Base-by-base conservation (phyloP, 1,284 basidiomycete species). In the Puccinia horiana region DNA sequence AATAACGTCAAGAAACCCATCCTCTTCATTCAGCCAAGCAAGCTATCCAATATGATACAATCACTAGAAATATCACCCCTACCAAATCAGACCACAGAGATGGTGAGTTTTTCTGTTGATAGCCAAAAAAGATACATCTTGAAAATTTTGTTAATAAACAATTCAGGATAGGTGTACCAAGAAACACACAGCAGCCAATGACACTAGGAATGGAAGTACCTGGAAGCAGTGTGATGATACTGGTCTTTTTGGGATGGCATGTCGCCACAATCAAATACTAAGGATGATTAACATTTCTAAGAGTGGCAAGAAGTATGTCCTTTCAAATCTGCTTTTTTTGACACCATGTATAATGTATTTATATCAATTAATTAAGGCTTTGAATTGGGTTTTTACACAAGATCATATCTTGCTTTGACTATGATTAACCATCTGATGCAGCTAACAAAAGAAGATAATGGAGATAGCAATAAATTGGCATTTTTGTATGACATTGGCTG, bases 181-280 rank as follows among this genome's bases (percentile, higher is more conserved):
- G 8, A n/a, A 75, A 26, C 73, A 75, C 40, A 75, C 73, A 32
- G 73, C 73, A 16, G 73, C 73, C 11, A n/a, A 56, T n/a, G 23
- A 75, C n/a, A 75, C 37, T 6, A 54, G 73, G 18, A 42, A n/a
- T 54, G 56, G 23, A 32, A 58, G 73, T 16, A 54, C 49, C 52
- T 75, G 73, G 52, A 58, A 29, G 35, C 23, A 42, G 1, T 75
- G 73, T 58, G 52, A 75, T 56, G 52, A 75, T 4, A 75, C 73
- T 14, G 73, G 73, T 11, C 26, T 75, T 54, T 76, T 76, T 76
- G 75, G 29, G 16, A 76, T 76, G 75, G 75, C 75, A n/a, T 76
- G 75, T n/a, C 9, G 65, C 16, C 65, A 69, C 29, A 26, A 69
- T n/a, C 65, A 69, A 44, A 69, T 69, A 1, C 3, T 69, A 3